Base-by-base conservation (phyloP, 768 basidiomycete genomes). In the Mycena rosella region DNA sequence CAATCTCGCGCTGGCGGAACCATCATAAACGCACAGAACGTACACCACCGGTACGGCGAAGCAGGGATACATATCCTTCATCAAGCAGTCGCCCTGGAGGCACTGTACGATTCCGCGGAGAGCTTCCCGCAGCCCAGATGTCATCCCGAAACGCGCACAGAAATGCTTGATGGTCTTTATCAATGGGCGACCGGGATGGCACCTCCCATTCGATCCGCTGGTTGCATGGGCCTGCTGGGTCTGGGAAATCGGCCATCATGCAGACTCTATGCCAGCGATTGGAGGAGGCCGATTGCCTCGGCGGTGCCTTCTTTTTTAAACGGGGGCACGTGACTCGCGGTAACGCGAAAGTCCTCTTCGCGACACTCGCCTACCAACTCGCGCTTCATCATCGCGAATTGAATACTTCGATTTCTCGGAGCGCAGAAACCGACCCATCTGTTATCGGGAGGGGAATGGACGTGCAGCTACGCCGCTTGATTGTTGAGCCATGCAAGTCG, bases 281-380 rank as follows among this genome's bases (percentile, higher is more conserved):
- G n/a, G 17, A 34, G 29, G 29, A n/a, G 18, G 20, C 18, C 5
- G 52, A n/a, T 9, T 20, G 52, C 22, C 52, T 53, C 10, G 52
- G n/a, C n/a, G n/a, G n/a, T n/a, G n/a, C n/a, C n/a, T n/a, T n/a
- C n/a, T n/a, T n/a, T n/a, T n/a, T n/a, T n/a, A n/a, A n/a, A n/a
- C n/a, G n/a, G n/a, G n/a, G n/a, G n/a, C n/a, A n/a, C n/a, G n/a
- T n/a, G n/a, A n/a, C n/a, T n/a, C n/a, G n/a, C n/a, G n/a, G n/a
- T n/a, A n/a, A n/a, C n/a, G n/a, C n/a, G n/a, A n/a, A 55, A 27
- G 38, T 30, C 2, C 20, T 40, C 13, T 55, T 55, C n/a, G 14
- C 24, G 10, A 55, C 54, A 11, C 32, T 55, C 38, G 54, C 54
- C 11, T 55, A 55, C 34, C 36, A 55, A 26, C 54, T 55, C 7